Evolutionary conservation across 306 rosid species (phyloP), one percentile per base, ranked within the genome.

Genomic region (Carpinus viminea): DNA sequence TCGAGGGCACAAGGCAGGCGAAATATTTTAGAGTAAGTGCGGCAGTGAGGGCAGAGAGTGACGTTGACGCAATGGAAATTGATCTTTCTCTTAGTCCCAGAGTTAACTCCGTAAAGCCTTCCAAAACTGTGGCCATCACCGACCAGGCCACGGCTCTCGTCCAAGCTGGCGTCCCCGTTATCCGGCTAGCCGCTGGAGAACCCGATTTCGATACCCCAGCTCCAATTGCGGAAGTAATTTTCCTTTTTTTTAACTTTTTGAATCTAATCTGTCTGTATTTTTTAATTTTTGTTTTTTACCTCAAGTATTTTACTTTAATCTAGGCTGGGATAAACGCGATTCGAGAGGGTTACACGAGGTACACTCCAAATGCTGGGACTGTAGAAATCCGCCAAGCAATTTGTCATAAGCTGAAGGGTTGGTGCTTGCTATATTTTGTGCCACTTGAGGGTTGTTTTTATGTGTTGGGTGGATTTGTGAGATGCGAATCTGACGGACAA

Each of bases 301-400:
- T 21, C 46, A 48, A 48, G 28, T 71, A 21, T 46, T 18, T 78
- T 16, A 61, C 13, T 5, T 20, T 24, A 26, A 3, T 10, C 57
- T 79, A 94, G 98, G 99, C 98, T 18, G 99, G 98, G 76, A 90
- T 90, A 34, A 90, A 90, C 79, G 99, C 98, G 11, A 95, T 93
- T 82, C 89, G 90, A 1, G 99, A 95, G 78, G 99, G 98, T 2
- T 73, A 74, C 78, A 95, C 99, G 0, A 90, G 96, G 83, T 95
- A 95, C 76, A 86, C 98, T 2, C 91, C 90, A 16, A 95, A 93
- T 85, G 98, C 91, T 1, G 99, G 99, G 55, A 79, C 94, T 2
- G 12, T 84, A n/a, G 98, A 95, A 56, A 61, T 95, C 12, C 97
- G 99, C 24, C 85, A 91, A 83, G 98, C 98, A 5, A 95, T 95